Evolutionary conservation across 441 rosid species (phyloP).

Genomic region (Gossypium davidsonii): DNA sequence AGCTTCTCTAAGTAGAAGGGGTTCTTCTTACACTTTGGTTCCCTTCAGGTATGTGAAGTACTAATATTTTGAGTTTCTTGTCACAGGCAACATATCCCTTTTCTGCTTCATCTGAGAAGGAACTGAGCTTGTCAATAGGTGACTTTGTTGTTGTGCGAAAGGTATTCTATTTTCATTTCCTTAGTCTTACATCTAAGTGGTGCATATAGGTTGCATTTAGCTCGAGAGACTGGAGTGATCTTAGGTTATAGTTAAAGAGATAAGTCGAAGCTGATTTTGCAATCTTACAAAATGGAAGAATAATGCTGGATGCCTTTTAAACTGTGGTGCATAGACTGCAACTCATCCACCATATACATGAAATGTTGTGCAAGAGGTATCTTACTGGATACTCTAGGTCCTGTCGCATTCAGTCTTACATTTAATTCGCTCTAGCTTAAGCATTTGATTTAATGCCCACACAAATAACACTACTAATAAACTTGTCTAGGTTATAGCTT

Average conservation of each 20-base stretch:
- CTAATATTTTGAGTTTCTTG: constrained; percentile 10
- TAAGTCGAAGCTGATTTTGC: background rate
- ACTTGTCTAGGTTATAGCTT: background rate
- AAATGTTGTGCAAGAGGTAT: background rate
- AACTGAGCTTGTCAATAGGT: constrained; percentile 50
- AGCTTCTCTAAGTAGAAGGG: background rate
- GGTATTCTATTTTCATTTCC: constrained; percentile 29
- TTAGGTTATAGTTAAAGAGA: background rate
- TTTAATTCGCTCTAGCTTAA: background rate
- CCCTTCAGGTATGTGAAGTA: background rate
- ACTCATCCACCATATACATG: background rate
- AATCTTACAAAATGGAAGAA: background rate
- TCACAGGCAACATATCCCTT: constrained; percentile 54
- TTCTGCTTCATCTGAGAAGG: constrained; percentile 56
- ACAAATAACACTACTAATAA: background rate
- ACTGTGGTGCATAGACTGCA: background rate
- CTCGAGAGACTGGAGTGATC: background rate
- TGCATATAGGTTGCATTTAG: constrained; percentile 5
- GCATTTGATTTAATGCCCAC: background rate
- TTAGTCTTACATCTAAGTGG: background rate
- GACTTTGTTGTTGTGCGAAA: constrained; percentile 64
- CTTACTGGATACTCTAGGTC: background rate
- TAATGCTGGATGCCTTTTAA: background rate
- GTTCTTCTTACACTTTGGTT: background rate
- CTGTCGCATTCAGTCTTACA: background rate